Evolutionary conservation across 108 stramenopile species (phyloP).

Genomic region (Cyclotella choctawhatcheeana): DNA sequence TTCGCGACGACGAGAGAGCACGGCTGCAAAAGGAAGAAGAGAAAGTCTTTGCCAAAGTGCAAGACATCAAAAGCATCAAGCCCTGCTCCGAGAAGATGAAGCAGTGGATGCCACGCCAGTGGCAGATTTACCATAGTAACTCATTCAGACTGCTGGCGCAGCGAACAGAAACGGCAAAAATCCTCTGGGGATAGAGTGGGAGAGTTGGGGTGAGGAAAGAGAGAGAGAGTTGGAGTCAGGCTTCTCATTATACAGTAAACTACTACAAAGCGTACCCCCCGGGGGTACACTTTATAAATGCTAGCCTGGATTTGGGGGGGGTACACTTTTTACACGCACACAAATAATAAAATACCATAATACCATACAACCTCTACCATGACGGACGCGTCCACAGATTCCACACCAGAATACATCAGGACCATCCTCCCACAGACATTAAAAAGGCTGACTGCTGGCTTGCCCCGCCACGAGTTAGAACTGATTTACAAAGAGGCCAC

Average conservation of each 20-base stretch:
- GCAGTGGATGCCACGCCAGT: not conserved
- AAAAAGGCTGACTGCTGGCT: slow-evolving; percentile 64
- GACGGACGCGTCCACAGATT: not conserved
- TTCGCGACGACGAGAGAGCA: not conserved
- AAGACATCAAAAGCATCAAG: not conserved
- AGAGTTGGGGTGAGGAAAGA: no score
- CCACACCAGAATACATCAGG: slow-evolving; percentile 17
- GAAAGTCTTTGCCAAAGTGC: not conserved
- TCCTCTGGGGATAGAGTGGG: no score
- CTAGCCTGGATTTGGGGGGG: no score
- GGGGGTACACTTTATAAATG: no score
- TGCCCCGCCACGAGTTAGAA: slow-evolving; percentile 70
- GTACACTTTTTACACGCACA: no score
- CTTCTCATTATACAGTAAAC: no score
- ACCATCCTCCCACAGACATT: slow-evolving; percentile 50
- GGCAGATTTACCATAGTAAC: not conserved
- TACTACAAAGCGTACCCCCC: no score
- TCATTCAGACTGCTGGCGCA: no score
- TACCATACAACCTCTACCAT: no score
- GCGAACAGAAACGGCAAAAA: no score
- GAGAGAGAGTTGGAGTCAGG: no score
- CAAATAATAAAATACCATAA: no score
- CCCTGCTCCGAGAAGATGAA: not conserved
- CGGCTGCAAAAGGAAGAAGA: not conserved
- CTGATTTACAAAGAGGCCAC: slow-evolving; percentile 69